Base-by-base conservation (phyloP, 2,329 filamentous ascomycete genomes). In the Fusarium torreyae region DNA sequence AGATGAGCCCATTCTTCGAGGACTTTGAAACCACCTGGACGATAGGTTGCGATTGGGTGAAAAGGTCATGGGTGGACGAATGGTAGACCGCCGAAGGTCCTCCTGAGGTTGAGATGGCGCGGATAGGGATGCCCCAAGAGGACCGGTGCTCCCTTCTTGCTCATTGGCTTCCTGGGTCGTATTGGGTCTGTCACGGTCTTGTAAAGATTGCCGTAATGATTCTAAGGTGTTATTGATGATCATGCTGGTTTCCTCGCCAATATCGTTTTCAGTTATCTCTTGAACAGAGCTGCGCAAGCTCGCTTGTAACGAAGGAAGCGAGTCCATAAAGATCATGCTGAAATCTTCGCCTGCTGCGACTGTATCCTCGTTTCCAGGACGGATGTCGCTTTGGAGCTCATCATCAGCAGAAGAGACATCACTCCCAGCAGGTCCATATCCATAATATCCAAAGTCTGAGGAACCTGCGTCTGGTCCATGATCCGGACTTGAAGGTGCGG, bases 301-400 rank as follows among this genome's bases (percentile, higher is more conserved):
- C 3, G 78, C 81, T 36, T 83, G 83, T 56, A 88, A 78, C 0
- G 85, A 86, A 4, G 84, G 85, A 18, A 89, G 78, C 3, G 85
- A 86, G 45, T 86, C 82, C 63, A 87, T 82, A 33, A 86, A 85
- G 57, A 88, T 88, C 85, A 88, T 88, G 73, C 86, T 88, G 65
- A 88, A 88, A 39, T 85, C 84, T 63, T 88, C 86, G 17, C 79
- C 82, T n/a, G 85, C 81, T 6, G 81, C 80, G 46, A 85, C 80
- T 1, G 81, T 85, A 50, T 86, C 79, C 33, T 81, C 79, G 44
- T 55, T 65, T 40, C 51, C 57, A n/a, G 68, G 74, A 49, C 51
- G 70, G 57, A 28, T 57, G 39, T 68, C 69, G 44, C 56, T 71
- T 34, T 61, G 70, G 20, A 61, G 76, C 50, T 80, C 79, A 38